phyloP scores from a whole-genome alignment of 2,329 filamentous ascomycete genomes.

The Pestalotiopsis sp. region DNA sequence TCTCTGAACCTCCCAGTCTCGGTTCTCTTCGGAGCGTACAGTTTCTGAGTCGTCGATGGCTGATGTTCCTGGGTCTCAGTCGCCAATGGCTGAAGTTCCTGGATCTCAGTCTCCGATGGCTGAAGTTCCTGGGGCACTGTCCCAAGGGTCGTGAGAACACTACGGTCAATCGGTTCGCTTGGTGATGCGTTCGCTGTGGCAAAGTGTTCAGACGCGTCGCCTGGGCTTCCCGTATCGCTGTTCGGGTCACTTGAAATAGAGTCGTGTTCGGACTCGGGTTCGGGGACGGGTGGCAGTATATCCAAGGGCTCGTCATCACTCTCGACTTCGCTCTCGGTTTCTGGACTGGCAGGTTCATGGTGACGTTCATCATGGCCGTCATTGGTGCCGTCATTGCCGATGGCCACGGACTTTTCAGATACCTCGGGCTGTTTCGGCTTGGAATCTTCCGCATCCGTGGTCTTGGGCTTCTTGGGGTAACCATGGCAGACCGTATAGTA shows the following conservation, averaged over 20 bases:
- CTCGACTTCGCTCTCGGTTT: slow-evolving; percentile 47
- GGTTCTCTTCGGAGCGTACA: not conserved
- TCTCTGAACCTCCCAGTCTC: not conserved
- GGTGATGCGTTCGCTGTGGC: slow-evolving; percentile 4
- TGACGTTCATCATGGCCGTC: slow-evolving; percentile 11
- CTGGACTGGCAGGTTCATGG: slow-evolving; percentile 32
- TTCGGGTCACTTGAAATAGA: slow-evolving; percentile 9
- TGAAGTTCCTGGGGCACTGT: too few species aligned
- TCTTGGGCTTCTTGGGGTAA: slow-evolving; percentile 54
- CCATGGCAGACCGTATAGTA: slow-evolving; percentile 90
- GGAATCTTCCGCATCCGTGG: slow-evolving; percentile 14
- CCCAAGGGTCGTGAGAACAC: too few species aligned
- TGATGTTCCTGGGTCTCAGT: too few species aligned
- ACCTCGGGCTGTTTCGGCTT: not conserved
- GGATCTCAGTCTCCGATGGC: too few species aligned
- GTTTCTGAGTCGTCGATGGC: too few species aligned
- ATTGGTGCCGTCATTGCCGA: slow-evolving; percentile 17
- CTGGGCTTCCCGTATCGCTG: slow-evolving; percentile 20
- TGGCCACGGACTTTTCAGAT: slow-evolving; percentile 12
- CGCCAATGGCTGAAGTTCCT: too few species aligned
- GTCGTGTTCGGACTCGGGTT: slow-evolving; percentile 14
- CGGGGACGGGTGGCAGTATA: slow-evolving; percentile 13
- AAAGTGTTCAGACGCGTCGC: slow-evolving; percentile 24
- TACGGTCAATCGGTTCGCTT: not conserved
- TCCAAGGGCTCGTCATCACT: slow-evolving; percentile 25